Conservation (phyloP, 768 basidiomycete genomes). For the Hypholoma fasciculare region DNA sequence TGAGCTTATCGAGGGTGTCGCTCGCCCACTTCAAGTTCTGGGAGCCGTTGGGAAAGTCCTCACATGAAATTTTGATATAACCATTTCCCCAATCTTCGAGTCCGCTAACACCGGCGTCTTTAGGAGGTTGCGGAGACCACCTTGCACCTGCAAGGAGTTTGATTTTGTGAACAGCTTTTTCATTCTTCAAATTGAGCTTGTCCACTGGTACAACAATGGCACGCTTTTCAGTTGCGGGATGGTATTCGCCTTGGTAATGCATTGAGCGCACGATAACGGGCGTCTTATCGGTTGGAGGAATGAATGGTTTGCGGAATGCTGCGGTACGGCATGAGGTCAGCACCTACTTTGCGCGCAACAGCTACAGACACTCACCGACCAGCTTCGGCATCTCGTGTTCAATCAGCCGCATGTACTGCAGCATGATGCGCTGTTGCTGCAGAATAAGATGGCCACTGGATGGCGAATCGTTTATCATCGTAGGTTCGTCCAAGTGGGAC, state of each 20-base stretch:
- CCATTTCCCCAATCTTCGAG: constrained; percentile 62
- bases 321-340: constrained; percentile 1
- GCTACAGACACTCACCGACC: constrained; percentile 51
- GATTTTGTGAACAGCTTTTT: constrained; percentile 77
- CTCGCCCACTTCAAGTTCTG: constrained; percentile 97
- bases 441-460: constrained; percentile 72
- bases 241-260: constrained; percentile 75
- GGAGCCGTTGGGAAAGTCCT: constrained; percentile 76
- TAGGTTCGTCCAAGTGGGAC: constrained; percentile 44
- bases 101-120: constrained; percentile 61
- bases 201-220: constrained; percentile 75
- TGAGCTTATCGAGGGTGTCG: constrained; percentile 76
- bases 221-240: constrained; percentile 72
- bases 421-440: constrained; percentile 68
- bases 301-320: constrained; percentile 85
- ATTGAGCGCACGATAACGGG: constrained; percentile 75
- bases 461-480: constrained; percentile 63
- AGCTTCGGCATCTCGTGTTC: constrained; percentile 89
- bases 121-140: constrained; percentile 77
- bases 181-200: constrained; percentile 61
- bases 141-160: constrained; percentile 87
- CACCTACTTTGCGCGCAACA: constrained; percentile 1
- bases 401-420: constrained; percentile 82
- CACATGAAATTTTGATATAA: constrained; percentile 89
- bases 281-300: constrained; percentile 55